A percentile compares a stretch with the other conserved stretches of the same genome.
Conservation (phyloP, 805 yeast species). For the Candida loeiensis region DNA sequence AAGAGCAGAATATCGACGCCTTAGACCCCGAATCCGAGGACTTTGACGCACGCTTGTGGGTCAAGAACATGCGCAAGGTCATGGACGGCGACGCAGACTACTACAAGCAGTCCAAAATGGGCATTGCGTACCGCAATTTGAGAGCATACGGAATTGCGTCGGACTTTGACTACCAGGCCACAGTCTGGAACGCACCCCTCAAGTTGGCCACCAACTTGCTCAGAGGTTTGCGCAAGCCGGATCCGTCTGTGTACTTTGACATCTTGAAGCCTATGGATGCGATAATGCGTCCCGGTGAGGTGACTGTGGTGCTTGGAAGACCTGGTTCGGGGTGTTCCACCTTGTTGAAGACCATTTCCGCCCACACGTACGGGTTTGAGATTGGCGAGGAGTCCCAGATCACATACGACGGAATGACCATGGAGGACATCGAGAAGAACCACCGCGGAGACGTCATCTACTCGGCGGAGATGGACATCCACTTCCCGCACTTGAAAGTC, state of each 20-base stretch:
- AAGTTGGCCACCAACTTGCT: constrained; percentile 15
- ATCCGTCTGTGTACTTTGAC: constrained; percentile 26
- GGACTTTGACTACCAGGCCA: constrained; percentile 65
- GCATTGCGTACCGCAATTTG: constrained; percentile 55
- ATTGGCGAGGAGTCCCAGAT: constrained; percentile 30
- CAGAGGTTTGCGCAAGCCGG: constrained; percentile 17
- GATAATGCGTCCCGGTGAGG: constrained; percentile 35
- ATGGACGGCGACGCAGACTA: constrained; percentile 54
- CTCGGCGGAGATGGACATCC: constrained; percentile 54
- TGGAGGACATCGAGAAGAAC: constrained; percentile 24
- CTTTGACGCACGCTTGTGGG: constrained; percentile 64
- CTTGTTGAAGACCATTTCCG: constrained; percentile 36
- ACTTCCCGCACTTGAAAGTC: constrained; percentile 54
- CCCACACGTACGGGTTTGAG: constrained; percentile 36
- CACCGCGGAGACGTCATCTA: constrained; percentile 38
- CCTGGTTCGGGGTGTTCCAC: constrained; percentile 44
- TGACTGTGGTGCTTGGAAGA: constrained; percentile 40
- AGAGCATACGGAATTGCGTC: constrained; percentile 64
- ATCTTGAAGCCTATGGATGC: constrained; percentile 36
- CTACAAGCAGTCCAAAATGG: constrained; percentile 58
- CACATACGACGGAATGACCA: constrained; percentile 33
- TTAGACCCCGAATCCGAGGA: constrained; percentile 59
- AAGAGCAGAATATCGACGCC: constrained; percentile 22
- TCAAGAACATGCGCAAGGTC: constrained; percentile 57
- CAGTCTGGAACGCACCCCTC: constrained; percentile 44